A percentile compares a stretch with the other conserved stretches of the same genome.
Evolutionary conservation across 768 basidiomycete species (phyloP).

Genomic region (Mycena venus): DNA sequence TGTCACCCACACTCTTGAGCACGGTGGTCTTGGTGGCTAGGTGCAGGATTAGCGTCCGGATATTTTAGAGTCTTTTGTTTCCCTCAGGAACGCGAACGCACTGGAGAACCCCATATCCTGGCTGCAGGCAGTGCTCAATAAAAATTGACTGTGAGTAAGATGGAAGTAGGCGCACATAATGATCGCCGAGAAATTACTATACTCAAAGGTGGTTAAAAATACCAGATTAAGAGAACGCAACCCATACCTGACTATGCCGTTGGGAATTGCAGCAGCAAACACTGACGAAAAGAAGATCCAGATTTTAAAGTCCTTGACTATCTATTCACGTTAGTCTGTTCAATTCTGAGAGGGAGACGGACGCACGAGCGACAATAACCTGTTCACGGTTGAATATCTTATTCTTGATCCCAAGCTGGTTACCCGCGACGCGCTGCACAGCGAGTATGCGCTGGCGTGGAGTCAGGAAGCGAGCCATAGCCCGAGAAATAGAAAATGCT

Average conservation of each 20-base stretch:
- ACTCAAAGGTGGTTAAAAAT: no score
- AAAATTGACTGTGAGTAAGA: neutral
- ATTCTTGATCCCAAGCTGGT: conserved; percentile 42
- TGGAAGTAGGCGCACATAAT: conserved; percentile 28
- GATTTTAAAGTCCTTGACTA: conserved; percentile 34
- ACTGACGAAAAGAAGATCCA: conserved; percentile 35
- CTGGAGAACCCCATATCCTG: conserved; percentile 36
- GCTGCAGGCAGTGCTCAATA: neutral
- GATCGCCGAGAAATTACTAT: conserved; percentile 36
- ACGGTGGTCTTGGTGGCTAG: conserved; percentile 34
- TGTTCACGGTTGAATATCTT: conserved; percentile 37
- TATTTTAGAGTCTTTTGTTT: no score
- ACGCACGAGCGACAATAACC: conserved; percentile 25
- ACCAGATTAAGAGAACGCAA: neutral
- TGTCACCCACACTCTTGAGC: conserved; percentile 37
- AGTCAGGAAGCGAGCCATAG: conserved; percentile 27
- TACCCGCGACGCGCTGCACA: conserved; percentile 37
- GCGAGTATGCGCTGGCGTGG: conserved; percentile 33
- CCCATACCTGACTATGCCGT: conserved; percentile 34
- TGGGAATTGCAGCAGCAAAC: conserved; percentile 36
- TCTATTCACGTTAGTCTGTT: no score
- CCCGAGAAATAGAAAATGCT: no score
- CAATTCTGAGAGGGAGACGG: no score
- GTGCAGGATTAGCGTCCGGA: no score
- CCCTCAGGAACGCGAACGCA: no score